A percentile compares a stretch with the other conserved stretches of the same genome.
Conservation (phyloP, 2,329 filamentous ascomycete species). For the Alternaria gansuensis region DNA sequence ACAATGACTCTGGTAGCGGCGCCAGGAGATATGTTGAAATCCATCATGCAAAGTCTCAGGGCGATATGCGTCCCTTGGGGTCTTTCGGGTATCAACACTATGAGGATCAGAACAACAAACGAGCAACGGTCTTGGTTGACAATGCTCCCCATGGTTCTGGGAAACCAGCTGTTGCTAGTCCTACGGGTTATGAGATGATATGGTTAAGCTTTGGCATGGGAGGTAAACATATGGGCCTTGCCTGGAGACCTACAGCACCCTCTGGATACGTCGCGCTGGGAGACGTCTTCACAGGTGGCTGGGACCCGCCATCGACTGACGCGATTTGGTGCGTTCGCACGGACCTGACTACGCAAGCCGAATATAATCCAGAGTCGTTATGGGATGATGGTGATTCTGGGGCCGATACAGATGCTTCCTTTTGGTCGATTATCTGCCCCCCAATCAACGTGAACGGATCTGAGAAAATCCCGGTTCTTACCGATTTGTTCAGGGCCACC, state of each 20-base stretch:
- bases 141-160: not conserved
- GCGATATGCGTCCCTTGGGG: not conserved
- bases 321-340: not conserved
- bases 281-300: not conserved
- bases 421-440: not conserved
- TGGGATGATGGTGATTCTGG: not conserved
- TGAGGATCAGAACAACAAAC: not conserved
- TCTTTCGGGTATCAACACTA: not conserved
- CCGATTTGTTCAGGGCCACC: not conserved
- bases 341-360: not conserved
- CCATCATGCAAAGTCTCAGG: not conserved
- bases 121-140: not conserved
- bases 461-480: not conserved
- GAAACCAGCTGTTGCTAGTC: not conserved
- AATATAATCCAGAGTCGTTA: not conserved
- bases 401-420: not conserved
- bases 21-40: not conserved
- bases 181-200: not conserved
- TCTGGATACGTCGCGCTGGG: not conserved
- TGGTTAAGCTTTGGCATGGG: not conserved
- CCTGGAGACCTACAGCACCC: not conserved
- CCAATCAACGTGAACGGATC: not conserved
- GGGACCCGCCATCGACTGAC: not conserved
- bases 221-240: not conserved
- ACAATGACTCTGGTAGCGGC: not conserved